Percentiles rank a stretch among this genome's conserved stretches.
Conservation (phyloP, 306 rosid genomes). For the Gleditsia sinensis region DNA sequence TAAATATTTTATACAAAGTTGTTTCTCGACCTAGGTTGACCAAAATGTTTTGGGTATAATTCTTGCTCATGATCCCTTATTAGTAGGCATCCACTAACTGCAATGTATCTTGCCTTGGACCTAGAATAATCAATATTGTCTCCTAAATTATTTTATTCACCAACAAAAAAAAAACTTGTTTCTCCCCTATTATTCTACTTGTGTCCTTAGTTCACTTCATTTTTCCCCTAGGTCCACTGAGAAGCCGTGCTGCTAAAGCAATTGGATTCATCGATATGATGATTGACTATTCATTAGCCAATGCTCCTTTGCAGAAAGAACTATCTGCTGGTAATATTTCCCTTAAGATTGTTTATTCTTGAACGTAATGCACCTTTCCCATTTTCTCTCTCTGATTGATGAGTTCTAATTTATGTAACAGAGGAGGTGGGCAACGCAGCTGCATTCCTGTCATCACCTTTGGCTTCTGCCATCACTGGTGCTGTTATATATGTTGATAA, state of each 20-base stretch:
- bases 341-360: constrained; percentile 15
- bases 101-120: too few species aligned
- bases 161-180: too few species aligned
- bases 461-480: constrained; percentile 92
- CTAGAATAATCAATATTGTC: too few species aligned
- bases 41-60: too few species aligned
- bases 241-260: constrained; percentile 98
- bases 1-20: too few species aligned
- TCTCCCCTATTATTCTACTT: too few species aligned
- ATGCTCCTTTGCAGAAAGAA: constrained; percentile 91
- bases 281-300: constrained; percentile 81
- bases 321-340: constrained; percentile 66
- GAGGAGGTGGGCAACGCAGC: constrained; percentile 89
- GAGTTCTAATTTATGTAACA: constrained; percentile 42
- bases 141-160: too few species aligned
- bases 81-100: too few species aligned
- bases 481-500: constrained; percentile 77
- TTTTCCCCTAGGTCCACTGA: constrained; percentile 68
- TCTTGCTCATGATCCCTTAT: too few species aligned
- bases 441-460: constrained; percentile 79
- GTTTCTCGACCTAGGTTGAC: too few species aligned
- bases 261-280: constrained; percentile 95
- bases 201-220: not conserved
- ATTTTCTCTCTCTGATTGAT: not conserved
- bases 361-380: not conserved